Evolutionary conservation across 306 rosid genomes (phyloP).

Genomic region (Rubus parviflorus): DNA sequence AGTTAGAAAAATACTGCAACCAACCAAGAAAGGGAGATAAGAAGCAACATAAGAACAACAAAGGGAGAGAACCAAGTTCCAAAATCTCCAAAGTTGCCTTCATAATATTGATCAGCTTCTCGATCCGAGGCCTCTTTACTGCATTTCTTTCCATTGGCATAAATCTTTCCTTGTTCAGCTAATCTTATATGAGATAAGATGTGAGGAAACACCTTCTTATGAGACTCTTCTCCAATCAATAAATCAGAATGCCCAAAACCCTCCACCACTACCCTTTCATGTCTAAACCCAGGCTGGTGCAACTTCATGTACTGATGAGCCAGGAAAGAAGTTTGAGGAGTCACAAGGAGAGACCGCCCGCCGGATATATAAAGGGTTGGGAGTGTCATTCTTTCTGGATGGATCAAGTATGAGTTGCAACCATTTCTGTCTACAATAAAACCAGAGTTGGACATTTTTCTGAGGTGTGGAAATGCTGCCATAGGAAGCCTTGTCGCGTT

Average conservation of each 20-base stretch:
- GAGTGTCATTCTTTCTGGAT: conserved; percentile 37
- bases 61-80: conserved; percentile 32
- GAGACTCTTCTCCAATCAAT: conserved; percentile 33
- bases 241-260: conserved; percentile 39
- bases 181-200: conserved; percentile 26
- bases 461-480: conserved; percentile 38
- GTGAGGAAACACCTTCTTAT: conserved; percentile 33
- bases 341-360: conserved; percentile 30
- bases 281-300: conserved; percentile 35
- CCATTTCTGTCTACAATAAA: conserved; percentile 30
- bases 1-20: not conserved
- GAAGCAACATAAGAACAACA: conserved; percentile 16
- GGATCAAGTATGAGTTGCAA: conserved; percentile 29
- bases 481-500: conserved; percentile 29
- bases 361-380: conserved; percentile 35
- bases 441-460: conserved; percentile 30
- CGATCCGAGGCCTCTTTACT: conserved; percentile 20
- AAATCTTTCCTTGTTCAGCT: conserved; percentile 19
- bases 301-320: conserved; percentile 41
- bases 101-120: conserved; percentile 22
- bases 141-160: not conserved
- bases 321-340: conserved; percentile 28
- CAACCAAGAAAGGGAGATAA: not conserved
- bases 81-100: conserved; percentile 25
- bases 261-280: conserved; percentile 36